Evolutionary conservation across 805 yeast species (phyloP).

Genomic region (Sugiyamaella americana): DNA sequence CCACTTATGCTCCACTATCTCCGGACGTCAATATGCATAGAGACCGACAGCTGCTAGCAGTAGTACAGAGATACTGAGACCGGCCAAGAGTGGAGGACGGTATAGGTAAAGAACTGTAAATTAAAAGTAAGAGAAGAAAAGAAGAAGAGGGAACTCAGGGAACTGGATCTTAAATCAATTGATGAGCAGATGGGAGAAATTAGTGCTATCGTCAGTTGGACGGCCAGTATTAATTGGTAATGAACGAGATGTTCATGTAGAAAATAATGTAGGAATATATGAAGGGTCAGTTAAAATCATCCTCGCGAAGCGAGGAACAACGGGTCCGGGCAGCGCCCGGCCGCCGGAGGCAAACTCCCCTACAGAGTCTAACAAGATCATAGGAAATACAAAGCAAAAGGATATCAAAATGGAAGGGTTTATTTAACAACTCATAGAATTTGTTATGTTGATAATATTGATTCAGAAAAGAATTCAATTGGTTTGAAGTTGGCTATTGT

Average conservation of each 20-base stretch:
- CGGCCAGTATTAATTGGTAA: slow-evolving; percentile 29
- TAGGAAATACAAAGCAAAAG: slow-evolving; percentile 51
- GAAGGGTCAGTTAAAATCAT: slow-evolving; percentile 42
- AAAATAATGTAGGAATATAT: slow-evolving; percentile 62
- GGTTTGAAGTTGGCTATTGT: slow-evolving; percentile 43
- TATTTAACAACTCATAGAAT: slow-evolving; percentile 71
- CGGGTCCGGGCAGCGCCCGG: too few relatives aligned
- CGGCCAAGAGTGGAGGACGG: too few relatives aligned
- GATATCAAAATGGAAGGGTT: slow-evolving; percentile 67
- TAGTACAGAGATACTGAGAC: too few relatives aligned
- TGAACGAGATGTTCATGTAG: slow-evolving; percentile 51
- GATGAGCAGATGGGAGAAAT: slow-evolving; percentile 25
- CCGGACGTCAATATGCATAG: too few relatives aligned
- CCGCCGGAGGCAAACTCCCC: not conserved
- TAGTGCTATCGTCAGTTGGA: slow-evolving; percentile 30
- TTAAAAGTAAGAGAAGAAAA: too few relatives aligned
- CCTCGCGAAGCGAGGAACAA: too few relatives aligned
- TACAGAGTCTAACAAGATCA: not conserved
- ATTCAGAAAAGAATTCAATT: slow-evolving; percentile 40
- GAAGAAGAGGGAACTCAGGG: too few relatives aligned
- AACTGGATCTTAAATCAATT: too few relatives aligned
- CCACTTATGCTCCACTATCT: too few relatives aligned
- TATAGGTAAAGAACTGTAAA: too few relatives aligned
- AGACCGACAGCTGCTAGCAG: too few relatives aligned
- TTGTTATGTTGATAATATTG: slow-evolving; percentile 58